Percentiles rank a stretch among this genome's conserved stretches.
Conservation (phyloP, 768 basidiomycete genomes). For the Xerocomellus amylosporus region DNA sequence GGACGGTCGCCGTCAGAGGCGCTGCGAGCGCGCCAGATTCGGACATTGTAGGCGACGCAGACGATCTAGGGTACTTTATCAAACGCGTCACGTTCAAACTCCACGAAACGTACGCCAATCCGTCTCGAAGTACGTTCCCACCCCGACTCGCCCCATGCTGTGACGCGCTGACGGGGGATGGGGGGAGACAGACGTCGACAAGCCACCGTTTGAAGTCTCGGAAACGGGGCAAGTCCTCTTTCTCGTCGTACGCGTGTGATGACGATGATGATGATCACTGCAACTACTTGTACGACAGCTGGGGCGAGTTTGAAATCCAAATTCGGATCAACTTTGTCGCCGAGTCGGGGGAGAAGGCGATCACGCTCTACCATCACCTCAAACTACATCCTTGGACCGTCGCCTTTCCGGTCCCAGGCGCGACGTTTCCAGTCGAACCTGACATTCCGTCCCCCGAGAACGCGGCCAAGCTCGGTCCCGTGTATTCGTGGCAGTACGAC, state of each 20-base stretch:
- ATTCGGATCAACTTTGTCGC: constrained; percentile 86
- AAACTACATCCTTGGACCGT: constrained; percentile 90
- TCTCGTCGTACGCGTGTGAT: background rate
- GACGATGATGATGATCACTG: background rate
- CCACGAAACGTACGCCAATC: constrained; percentile 94
- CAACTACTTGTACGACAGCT: constrained; percentile 41
- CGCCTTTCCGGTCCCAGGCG: constrained; percentile 24
- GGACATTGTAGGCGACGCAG: constrained; percentile 82
- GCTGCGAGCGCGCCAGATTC: constrained; percentile 73
- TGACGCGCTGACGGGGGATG: background rate
- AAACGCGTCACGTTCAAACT: constrained; percentile 97
- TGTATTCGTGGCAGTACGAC: constrained; percentile 99
- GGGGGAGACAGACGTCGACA: constrained; percentile 73
- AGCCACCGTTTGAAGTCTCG: constrained; percentile 90
- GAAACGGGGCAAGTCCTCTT: constrained; percentile 75
- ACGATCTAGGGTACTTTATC: constrained; percentile 88
- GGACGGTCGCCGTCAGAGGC: constrained; percentile 94
- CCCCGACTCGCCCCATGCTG: background rate
- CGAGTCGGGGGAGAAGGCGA: constrained; percentile 89
- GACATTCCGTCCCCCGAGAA: constrained; percentile 66
- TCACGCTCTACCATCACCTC: constrained; percentile 87
- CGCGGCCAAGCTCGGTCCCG: constrained; percentile 67
- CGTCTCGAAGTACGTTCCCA: constrained; percentile 69
- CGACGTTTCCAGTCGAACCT: constrained; percentile 43
- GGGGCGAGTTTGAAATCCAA: constrained; percentile 98